These are phyloP conservation scores for Erysimum cheiranthoides DNA, from an alignment of 345 rosid genomes.

Conservation along the genomic window DNA sequence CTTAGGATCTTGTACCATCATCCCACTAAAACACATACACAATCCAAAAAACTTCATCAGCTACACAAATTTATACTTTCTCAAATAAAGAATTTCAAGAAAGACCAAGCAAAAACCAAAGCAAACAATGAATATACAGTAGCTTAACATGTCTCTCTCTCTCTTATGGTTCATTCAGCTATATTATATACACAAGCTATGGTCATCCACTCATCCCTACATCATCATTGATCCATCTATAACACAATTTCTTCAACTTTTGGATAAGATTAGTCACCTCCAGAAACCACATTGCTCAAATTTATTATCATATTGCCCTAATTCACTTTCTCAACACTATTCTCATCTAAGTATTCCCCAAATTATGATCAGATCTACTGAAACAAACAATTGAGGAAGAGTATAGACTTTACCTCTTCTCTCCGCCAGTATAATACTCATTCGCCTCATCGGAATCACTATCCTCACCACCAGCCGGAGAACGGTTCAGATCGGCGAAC, in stretches of 20 bases:
- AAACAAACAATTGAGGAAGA: background rate
- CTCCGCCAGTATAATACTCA: slow-evolving; percentile 86
- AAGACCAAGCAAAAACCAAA: background rate
- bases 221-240: background rate
- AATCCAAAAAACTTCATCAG: slow-evolving; percentile 1
- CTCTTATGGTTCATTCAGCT: slow-evolving; percentile 15
- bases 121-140: slow-evolving; percentile 6
- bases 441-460: slow-evolving; percentile 72
- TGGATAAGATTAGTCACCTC: background rate
- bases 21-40: slow-evolving; percentile 63
- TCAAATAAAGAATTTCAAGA: background rate
- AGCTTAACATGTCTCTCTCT: background rate
- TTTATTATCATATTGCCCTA: background rate
- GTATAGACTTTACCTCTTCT: slow-evolving; percentile 65
- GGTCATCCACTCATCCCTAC: background rate
- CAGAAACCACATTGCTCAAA: slow-evolving; percentile 9
- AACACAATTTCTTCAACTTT: background rate
- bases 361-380: slow-evolving; percentile 17
- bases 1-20: slow-evolving; percentile 88
- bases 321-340: background rate
- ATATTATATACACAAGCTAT: slow-evolving; percentile 5
- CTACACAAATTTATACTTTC: background rate
- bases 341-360: background rate
- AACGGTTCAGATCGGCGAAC: slow-evolving; percentile 83
- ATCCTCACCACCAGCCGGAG: slow-evolving; percentile 44